Conservation (phyloP, 805 yeast species). For the Candida ulmi region DNA sequence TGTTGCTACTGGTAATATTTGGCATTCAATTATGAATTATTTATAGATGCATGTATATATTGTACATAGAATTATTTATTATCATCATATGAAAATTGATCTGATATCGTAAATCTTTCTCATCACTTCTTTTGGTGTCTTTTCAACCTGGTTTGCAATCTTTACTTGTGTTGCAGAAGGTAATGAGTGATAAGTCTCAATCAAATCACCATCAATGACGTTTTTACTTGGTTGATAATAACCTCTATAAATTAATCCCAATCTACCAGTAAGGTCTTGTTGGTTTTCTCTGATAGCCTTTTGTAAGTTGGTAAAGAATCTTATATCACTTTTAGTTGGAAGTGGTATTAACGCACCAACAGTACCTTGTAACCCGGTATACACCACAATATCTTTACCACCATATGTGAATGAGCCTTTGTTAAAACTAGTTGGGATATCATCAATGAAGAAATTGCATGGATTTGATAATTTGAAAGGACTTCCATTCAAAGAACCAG, state of each 20-base stretch:
- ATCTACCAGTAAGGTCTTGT: conserved; percentile 46
- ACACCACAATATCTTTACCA: conserved; percentile 62
- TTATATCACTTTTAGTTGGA: conserved; percentile 52
- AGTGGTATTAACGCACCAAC: conserved; percentile 73
- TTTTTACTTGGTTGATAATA: conserved; percentile 75
- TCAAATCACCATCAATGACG: conserved; percentile 83
- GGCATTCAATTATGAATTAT: no score
- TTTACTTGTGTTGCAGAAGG: conserved; percentile 14
- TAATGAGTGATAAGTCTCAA: conserved; percentile 41
- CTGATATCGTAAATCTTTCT: conserved; percentile 47
- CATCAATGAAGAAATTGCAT: conserved; percentile 63
- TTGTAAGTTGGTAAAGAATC: conserved; percentile 53
- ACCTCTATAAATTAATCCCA: conserved; percentile 64
- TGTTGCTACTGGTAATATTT: not conserved
- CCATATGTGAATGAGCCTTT: conserved; percentile 51
- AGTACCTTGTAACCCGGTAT: conserved; percentile 77
- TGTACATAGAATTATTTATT: no score
- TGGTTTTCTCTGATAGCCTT: conserved; percentile 28
- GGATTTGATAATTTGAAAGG: conserved; percentile 43
- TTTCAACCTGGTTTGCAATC: conserved; percentile 32
- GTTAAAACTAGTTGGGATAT: conserved; percentile 59
- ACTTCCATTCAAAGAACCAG: conserved; percentile 39
- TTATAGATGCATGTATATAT: no score
- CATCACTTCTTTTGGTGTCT: conserved; percentile 43
- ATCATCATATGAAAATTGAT: conserved; percentile 23